Evolutionary conservation across 169 alveolate genomes (phyloP), one percentile per base, ranked within the genome.

Genomic region (Plasmodium billcollinsi): DNA sequence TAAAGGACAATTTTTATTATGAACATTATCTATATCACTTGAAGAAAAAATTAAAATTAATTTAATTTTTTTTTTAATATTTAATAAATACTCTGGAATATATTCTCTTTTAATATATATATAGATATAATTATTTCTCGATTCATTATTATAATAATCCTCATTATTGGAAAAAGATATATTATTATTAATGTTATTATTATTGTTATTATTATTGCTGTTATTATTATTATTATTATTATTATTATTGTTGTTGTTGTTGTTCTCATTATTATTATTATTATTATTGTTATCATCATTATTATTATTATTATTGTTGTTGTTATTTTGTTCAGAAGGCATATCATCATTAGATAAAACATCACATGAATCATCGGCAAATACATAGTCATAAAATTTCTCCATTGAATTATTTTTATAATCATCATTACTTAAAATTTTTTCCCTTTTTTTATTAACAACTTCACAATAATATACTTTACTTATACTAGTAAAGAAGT

Each of bases 401-500:
- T 66, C 66, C 39, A 14, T 15, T 78, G 54, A 65, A n/a, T 66
- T 33, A 65, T 52, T 65, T 14, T 50, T 58, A 9, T 6, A 26
- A 65, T 65, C 73, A 65, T 78, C 63, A 70, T 66, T 50, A 21
- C 50, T 63, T 18, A 65, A n/a, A 39, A 56, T 29, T 66, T 78
- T 78, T 3, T 78, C 89, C 58, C 76, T 78, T 66, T 58, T 78
- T 58, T 66, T 70, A 14, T 78, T 69, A 45, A 78, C 67, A 20
- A 78, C 50, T 78, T 78, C 78, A 58, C 89, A 78, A 58, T 26
- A 66, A 59, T 65, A 78, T 24, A 65, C 67, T 78, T 49, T 78
- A 66, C 89, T 78, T 78, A 78, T 78, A 58, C 89, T 78, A 39
- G 69, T 33, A 21, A 78, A 58, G 33, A 78, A 78, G 3, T 59